phyloP scores from a whole-genome alignment of 1,284 basidiomycete genomes.

The Puccinia triticina region DNA sequence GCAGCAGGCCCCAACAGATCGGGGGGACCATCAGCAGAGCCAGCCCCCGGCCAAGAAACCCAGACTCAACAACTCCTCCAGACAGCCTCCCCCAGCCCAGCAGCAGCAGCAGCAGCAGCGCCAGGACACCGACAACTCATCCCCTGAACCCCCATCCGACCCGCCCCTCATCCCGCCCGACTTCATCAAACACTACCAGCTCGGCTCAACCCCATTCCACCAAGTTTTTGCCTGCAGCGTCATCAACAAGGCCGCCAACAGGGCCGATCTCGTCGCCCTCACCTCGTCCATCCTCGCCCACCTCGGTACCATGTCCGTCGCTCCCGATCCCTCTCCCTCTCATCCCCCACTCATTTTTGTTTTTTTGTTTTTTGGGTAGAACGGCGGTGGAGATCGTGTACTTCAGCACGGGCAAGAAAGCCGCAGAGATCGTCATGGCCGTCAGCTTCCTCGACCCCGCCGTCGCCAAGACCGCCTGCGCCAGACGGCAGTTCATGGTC shows the following conservation, averaged over 20 bases:
- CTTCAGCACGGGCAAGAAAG: not conserved
- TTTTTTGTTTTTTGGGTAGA: not conserved
- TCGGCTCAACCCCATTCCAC: not conserved
- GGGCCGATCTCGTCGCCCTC: not conserved
- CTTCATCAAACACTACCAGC: not conserved
- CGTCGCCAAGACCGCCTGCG: not conserved
- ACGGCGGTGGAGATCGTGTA: not conserved
- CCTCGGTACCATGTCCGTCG: conserved; percentile 17
- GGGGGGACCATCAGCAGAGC: not conserved
- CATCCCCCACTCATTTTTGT: not conserved
- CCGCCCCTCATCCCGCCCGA: not conserved
- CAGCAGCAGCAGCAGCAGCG: not conserved
- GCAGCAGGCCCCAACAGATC: not conserved
- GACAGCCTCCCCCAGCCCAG: not conserved
- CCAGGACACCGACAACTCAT: not conserved
- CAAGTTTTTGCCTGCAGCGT: not conserved
- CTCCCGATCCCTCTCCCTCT: not conserved
- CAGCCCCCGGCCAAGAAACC: not conserved
- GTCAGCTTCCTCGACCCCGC: not conserved
- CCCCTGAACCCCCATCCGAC: not conserved
- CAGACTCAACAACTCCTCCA: not conserved
- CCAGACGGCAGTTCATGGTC: not conserved
- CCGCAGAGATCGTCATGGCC: not conserved
- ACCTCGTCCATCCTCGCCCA: not conserved
- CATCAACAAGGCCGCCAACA: not conserved